Evolutionary conservation across 306 rosid species (phyloP), one percentile per base, ranked within the genome.

Genomic region (Casuarina glauca): DNA sequence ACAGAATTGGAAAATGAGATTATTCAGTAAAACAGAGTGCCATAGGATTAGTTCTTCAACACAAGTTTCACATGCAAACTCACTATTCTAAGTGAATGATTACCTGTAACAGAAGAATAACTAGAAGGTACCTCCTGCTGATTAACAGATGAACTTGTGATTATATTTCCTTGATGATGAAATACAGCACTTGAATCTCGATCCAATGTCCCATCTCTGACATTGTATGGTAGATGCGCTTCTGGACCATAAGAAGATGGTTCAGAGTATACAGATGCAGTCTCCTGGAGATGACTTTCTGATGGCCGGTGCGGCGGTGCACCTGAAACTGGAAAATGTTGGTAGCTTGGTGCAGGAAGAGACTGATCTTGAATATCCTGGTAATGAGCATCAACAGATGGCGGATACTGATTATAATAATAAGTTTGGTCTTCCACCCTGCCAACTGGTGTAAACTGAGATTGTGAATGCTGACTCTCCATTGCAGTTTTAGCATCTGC

Each of bases 91-190:
- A 86, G 83, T 85, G 86, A 91, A 88, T 84, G 78, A 82, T 95
- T 96, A 96, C 99, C 99, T 96, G 98, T 55, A 87, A 90, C 85
- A 91, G 98, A 91, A 89, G 92, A 91, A 93, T 96, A 93, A 96
- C 96, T 96, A 96, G 96, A 91, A 96, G 99, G 97, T 93, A 96
- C 97, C 99, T 96, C 99, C 99, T 90, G 99, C 98, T 84, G 98
- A 81, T 90, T 89, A 89, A 91, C 93, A 62, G 94, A 86, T 81
- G 92, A 82, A 82, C 89, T 89, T 79, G 90, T 35, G 46, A 92
- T 84, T 53, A 87, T 52, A 80, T 70, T 88, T 78, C 91, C 93
- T 79, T 86, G 90, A 36, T 20, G 93, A 57, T 90, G 91, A 72
- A 84, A 82, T 74, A 84, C 73, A 87, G 84, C 76, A 84, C 77